A percentile compares a stretch with the other conserved stretches of the same genome.
These are phyloP conservation scores for Saururus chinensis DNA, from an alignment of 164 flowering plant species.

Conservation along the genomic window DNA sequence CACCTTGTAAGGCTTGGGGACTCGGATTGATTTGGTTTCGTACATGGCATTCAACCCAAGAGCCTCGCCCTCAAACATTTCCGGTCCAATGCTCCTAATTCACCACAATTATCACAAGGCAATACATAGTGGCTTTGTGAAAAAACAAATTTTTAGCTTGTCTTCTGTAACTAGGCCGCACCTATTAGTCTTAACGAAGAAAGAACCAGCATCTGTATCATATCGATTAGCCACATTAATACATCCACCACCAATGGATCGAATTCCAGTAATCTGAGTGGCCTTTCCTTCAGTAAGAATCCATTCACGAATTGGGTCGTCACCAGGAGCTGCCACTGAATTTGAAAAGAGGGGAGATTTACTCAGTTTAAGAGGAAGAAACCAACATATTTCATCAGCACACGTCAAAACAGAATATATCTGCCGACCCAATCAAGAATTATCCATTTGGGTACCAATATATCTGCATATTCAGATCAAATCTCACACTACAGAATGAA, in stretches of 20 bases:
- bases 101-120: neutral
- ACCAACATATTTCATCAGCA: neutral
- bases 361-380: neutral
- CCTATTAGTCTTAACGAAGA: constrained; percentile 93
- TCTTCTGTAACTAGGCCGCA: constrained; percentile 2
- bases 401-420: neutral
- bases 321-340: constrained; percentile 57
- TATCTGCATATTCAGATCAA: neutral
- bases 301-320: constrained; percentile 87
- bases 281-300: constrained; percentile 88
- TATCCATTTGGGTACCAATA: neutral
- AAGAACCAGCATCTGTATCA: constrained; percentile 86
- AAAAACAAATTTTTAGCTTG: neutral
- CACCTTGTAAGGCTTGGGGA: constrained; percentile 89
- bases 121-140: neutral
- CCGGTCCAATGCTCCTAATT: constrained; percentile 69
- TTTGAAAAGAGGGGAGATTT: neutral
- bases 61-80: constrained; percentile 97
- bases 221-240: constrained; percentile 78
- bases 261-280: constrained; percentile 53
- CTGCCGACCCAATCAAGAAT: neutral
- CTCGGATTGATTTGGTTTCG: constrained; percentile 63
- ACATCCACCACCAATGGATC: constrained; percentile 93
- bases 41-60: constrained; percentile 82
- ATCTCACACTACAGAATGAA: neutral